Evolutionary conservation across 2,329 filamentous ascomycete genomes (phyloP), one percentile per base, ranked within the genome.

Genomic region (Diaporthe caulivora): DNA sequence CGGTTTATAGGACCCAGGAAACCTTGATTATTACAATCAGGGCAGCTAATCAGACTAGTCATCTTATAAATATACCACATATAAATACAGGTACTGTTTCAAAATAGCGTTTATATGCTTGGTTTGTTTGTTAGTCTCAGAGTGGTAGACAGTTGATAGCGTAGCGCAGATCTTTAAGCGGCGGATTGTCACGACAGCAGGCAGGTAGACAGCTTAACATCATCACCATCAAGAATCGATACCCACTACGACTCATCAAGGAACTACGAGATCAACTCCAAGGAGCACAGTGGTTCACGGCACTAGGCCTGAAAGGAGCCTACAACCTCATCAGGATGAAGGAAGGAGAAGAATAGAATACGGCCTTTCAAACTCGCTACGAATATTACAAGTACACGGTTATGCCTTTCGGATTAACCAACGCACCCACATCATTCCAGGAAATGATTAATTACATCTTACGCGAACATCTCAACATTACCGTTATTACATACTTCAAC

Each of bases 141-240:
- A n/a, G n/a, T n/a, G n/a, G n/a, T n/a, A n/a, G n/a, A n/a, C n/a
- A n/a, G n/a, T n/a, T n/a, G n/a, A n/a, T n/a, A n/a, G n/a, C n/a
- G n/a, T n/a, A n/a, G n/a, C n/a, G n/a, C n/a, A n/a, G n/a, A n/a
- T n/a, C n/a, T n/a, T n/a, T n/a, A n/a, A n/a, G n/a, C n/a, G n/a
- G n/a, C n/a, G n/a, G n/a, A n/a, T n/a, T n/a, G n/a, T n/a, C n/a
- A n/a, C n/a, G n/a, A n/a, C n/a, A n/a, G n/a, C n/a, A n/a, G n/a
- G n/a, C n/a, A n/a, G n/a, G n/a, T n/a, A n/a, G n/a, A 49, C 26
- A 72, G 11, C 9, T 67, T 37, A 67, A 72, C 10, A 21, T 57
- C 26, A 67, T 57, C 40, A 57, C 7, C 2, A 67, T 72, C 37
- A 72, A 67, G n/a, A 67, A 72, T 15, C 7, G 21, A 6, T 72